These are phyloP conservation scores for Hyaloscypha finlandica DNA, from an alignment of 495 filamentous ascomycete genomes.

Conservation along the genomic window DNA sequence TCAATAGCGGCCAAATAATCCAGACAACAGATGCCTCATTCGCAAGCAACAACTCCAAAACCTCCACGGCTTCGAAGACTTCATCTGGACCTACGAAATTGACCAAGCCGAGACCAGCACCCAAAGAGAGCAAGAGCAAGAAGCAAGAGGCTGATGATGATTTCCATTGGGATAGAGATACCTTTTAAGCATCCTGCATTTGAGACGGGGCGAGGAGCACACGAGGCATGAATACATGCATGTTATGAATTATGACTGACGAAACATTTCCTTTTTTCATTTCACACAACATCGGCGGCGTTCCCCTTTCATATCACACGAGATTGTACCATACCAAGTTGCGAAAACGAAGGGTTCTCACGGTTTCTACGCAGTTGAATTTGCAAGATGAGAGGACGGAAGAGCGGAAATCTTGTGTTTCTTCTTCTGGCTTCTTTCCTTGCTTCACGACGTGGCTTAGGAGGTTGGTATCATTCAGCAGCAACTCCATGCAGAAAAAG, in stretches of 20 bases:
- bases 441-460: not conserved
- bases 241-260: conserved; percentile 9
- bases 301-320: conserved; percentile 3
- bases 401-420: not conserved
- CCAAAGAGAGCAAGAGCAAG: conserved; percentile 6
- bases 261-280: not conserved
- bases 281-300: not conserved
- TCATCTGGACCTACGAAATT: conserved; percentile 6
- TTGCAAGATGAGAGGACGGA: not conserved
- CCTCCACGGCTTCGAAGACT: not conserved
- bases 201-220: not conserved
- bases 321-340: not conserved
- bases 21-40: conserved; percentile 2
- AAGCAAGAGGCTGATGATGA: not conserved
- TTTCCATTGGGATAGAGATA: conserved; percentile 23
- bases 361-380: too few relatives aligned
- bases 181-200: not conserved
- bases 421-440: not conserved
- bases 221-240: not conserved
- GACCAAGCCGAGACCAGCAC: conserved; percentile 16
- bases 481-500: too few relatives aligned
- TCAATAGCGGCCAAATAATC: conserved; percentile 26
- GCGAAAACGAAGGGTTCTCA: not conserved
- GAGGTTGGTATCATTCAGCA: too few relatives aligned
- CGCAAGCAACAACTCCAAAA: not conserved